Evolutionary conservation across 176 grass and related monocot species (phyloP), one percentile per base, ranked within the genome.

Genomic region (Microstegium vimineum): DNA sequence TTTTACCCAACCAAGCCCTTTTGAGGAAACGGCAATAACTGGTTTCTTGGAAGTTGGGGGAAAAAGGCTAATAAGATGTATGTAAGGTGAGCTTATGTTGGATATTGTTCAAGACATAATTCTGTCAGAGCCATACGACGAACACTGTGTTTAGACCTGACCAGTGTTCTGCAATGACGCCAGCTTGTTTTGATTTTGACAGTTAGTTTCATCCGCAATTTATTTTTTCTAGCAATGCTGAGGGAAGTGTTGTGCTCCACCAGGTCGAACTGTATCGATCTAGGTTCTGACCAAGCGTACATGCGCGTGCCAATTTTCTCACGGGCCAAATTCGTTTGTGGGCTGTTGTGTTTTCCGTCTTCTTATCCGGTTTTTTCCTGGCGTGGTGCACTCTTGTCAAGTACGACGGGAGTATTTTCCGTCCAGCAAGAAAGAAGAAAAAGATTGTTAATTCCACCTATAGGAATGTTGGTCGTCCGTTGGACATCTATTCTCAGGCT

Each of bases 1-100:
- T 73, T 98, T 15, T 93, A 82, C 62, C 87, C 87, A 51, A 49
- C 74, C 51, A 73, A 64, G 17, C 9, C 64, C 83, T 15, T 56
- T 13, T n/a, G 33, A 42, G 59, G 3, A 69, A 47, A 61, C 3
- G 6, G n/a, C 27, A 38, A 22, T 17, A 14, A n/a, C n/a, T 42
- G 27, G 36, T 75, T 49, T 69, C 23, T 62, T 52, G 49, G 23
- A 18, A 2, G 20, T 76, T 62, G 51, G 4, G 25, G 8, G 3
- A 10, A 28, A 60, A 40, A 4, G 27, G 68, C n/a, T 5, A 35
- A 38, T 15, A 17, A 32, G 2, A 40, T 46, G 14, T 27, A 40
- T 46, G 14, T 27, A 69, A 66, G 14, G 18, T 67, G 33, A 61
- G 10, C 10, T 13, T 32, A 10, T 36, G 42, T 5, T 67, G 75